Evolutionary conservation across 352 stramenopile species (phyloP), one percentile per base, ranked within the genome.

Genomic region (Labyrinthula sp.): DNA sequence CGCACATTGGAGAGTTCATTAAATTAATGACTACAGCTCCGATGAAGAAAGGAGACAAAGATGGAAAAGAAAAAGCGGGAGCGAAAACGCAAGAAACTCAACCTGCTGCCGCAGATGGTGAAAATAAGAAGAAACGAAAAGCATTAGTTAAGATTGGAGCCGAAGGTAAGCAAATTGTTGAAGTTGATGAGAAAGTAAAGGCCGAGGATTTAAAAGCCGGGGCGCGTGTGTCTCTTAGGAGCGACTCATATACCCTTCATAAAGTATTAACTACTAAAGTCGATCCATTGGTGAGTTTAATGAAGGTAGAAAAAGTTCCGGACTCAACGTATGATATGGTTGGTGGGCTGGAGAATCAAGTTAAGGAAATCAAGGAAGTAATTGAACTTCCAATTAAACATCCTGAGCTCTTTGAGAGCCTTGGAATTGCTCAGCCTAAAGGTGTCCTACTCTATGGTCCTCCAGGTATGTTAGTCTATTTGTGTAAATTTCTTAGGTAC

Each of bases 271-370:
- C 91, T 1, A 96, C 88, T 18, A 98, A 98, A 72, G 65, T 90
- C 57, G 78, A 90, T 43, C 78, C 78, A 33, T 64, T 88, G 14
- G 78, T 90, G 48, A 84, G 71, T 48, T 67, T 90, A 30, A 90
- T 90, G 76, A 86, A 88, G 66, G 78, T 99, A 28, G 91, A 99
- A 65, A 95, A 95, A 62, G 89, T 98, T 17, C 90, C 90, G 0
- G 90, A 99, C 70, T 95, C 84, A 24, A 97, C 90, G 2, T 99
- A 98, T 64, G 90, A 99, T 66, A 97, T 98, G 87, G 94, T 97
- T 59, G 90, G 90, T 26, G 90, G 90, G 38, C 67, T 99, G 18
- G 82, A 95, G 60, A 96, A 97, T 60, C 90, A 99, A 65, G 95
- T 99, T 50, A 79, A 90, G 47, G 90, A 99, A 69, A 97, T 99